phyloP scores from a whole-genome alignment of 805 yeast genomes.

The Wickerhamiella bombiphila region DNA sequence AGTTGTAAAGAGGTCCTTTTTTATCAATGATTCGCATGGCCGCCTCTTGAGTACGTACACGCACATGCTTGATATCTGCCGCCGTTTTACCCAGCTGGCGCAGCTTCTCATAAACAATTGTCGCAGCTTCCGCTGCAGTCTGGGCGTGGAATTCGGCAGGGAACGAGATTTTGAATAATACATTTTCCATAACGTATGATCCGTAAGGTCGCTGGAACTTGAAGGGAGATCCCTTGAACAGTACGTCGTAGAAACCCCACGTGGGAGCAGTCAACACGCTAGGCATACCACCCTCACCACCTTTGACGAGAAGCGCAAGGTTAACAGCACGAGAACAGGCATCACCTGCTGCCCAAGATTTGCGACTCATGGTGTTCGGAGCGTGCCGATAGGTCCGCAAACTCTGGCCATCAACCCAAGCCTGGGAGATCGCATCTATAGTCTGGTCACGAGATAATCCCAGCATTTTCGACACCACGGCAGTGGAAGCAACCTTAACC shows the following conservation, averaged over 20 bases:
- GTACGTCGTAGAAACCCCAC: slow-evolving; percentile 54
- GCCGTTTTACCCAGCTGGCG: slow-evolving; percentile 29
- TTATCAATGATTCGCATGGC: slow-evolving; percentile 47
- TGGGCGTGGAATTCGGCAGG: slow-evolving; percentile 57
- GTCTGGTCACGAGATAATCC: slow-evolving; percentile 38
- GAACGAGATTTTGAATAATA: slow-evolving; percentile 44
- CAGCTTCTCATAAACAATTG: slow-evolving; percentile 30
- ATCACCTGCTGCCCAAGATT: slow-evolving; percentile 58
- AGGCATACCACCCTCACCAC: slow-evolving; percentile 43
- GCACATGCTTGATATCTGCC: slow-evolving; percentile 35
- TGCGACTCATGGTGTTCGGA: slow-evolving; percentile 48
- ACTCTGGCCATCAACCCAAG: slow-evolving; percentile 46
- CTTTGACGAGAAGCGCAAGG: slow-evolving; percentile 36
- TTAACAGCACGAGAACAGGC: slow-evolving; percentile 46
- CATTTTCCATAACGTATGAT: slow-evolving; percentile 49
- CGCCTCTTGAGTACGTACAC: slow-evolving; percentile 46
- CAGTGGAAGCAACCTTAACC: slow-evolving; percentile 47
- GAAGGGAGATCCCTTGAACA: slow-evolving; percentile 38
- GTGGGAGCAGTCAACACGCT: slow-evolving; percentile 41
- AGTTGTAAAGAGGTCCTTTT: slow-evolving; percentile 44
- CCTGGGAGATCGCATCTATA: slow-evolving; percentile 41
- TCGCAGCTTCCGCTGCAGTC: slow-evolving; percentile 47
- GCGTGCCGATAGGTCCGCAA: slow-evolving; percentile 50
- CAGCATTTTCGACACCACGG: slow-evolving; percentile 42
- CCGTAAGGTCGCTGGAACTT: slow-evolving; percentile 40